Evolutionary conservation across 164 flowering plant genomes (phyloP).

Genomic region (Litsea cubeba): DNA sequence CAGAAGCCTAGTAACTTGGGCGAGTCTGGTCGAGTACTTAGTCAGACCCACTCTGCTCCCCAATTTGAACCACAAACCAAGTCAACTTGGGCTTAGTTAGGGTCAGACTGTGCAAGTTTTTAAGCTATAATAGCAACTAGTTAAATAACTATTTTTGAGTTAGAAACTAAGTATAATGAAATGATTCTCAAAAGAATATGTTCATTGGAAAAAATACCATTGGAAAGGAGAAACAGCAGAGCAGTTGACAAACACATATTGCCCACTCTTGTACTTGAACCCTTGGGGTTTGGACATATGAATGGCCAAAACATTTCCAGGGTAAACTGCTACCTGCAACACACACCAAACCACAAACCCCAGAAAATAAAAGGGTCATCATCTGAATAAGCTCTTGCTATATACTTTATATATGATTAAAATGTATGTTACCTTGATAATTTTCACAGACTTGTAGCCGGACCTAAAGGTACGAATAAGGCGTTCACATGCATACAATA

Average conservation of each 20-base stretch:
- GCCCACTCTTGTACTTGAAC: slow-evolving; percentile 62
- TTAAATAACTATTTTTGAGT: background rate
- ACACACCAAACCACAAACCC: background rate
- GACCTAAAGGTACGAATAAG: slow-evolving; percentile 44
- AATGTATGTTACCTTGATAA: slow-evolving; percentile 33
- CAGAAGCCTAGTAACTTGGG: no score
- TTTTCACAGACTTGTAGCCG: slow-evolving; percentile 35
- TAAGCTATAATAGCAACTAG: background rate
- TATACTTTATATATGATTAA: background rate
- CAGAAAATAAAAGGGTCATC: background rate
- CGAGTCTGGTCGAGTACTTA: no score
- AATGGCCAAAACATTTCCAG: slow-evolving; percentile 54
- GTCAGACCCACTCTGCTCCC: no score
- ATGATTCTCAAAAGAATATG: background rate
- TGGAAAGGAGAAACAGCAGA: slow-evolving; percentile 54
- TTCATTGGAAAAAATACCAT: slow-evolving; percentile 28
- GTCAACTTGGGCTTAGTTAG: background rate
- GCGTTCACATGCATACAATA: slow-evolving; percentile 42
- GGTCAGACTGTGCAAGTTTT: background rate
- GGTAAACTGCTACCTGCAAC: slow-evolving; percentile 58
- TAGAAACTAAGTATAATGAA: background rate
- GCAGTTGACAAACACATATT: slow-evolving; percentile 59
- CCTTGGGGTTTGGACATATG: slow-evolving; percentile 62
- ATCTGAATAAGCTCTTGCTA: background rate
- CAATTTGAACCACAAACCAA: background rate